phyloP scores from a whole-genome alignment of 2,329 filamentous ascomycete genomes.

The Ophiostoma populinum region DNA sequence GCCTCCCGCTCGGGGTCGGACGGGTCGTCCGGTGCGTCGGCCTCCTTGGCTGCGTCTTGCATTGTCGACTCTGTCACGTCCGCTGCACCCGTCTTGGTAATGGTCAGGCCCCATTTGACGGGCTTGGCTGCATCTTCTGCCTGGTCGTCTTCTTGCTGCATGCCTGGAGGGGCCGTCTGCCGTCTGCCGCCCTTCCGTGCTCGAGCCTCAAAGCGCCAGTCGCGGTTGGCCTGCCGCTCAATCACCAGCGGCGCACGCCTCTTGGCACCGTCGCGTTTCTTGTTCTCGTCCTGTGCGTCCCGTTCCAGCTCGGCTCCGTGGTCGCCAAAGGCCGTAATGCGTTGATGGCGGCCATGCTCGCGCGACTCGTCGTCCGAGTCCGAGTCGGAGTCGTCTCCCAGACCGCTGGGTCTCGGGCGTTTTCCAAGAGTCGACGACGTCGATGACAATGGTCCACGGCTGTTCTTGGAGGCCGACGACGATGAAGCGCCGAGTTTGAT shows the following conservation, averaged over 20 bases:
- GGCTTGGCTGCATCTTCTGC: conserved; percentile 17
- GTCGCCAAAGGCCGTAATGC: conserved; percentile 18
- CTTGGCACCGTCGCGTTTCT: conserved; percentile 6
- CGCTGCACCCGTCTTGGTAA: conserved; percentile 15
- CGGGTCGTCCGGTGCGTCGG: neutral
- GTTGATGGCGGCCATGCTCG: conserved; percentile 14
- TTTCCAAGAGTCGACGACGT: conserved; percentile 31
- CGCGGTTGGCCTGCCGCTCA: conserved; percentile 13
- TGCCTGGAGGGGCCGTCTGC: neutral
- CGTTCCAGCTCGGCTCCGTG: conserved; percentile 13
- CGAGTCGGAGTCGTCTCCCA: conserved; percentile 25
- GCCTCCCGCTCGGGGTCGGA: conserved; percentile 9
- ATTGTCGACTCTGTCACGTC: neutral
- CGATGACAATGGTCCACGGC: conserved; percentile 15
- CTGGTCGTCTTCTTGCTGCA: conserved; percentile 12
- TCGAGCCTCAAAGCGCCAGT: conserved; percentile 19
- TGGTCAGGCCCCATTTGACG: conserved; percentile 21
- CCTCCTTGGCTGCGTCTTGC: neutral
- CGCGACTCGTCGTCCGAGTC: conserved; percentile 17
- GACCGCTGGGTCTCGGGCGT: conserved; percentile 25
- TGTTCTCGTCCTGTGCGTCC: conserved; percentile 7
- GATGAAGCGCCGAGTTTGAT: conserved; percentile 26
- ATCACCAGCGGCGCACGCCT: conserved; percentile 13
- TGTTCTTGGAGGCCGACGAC: conserved; percentile 12
- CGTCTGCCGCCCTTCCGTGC: conserved; percentile 10